These are phyloP conservation scores for Parascedosporium putredinis DNA, from an alignment of 2,329 filamentous ascomycete genomes.

Conservation along the genomic window DNA sequence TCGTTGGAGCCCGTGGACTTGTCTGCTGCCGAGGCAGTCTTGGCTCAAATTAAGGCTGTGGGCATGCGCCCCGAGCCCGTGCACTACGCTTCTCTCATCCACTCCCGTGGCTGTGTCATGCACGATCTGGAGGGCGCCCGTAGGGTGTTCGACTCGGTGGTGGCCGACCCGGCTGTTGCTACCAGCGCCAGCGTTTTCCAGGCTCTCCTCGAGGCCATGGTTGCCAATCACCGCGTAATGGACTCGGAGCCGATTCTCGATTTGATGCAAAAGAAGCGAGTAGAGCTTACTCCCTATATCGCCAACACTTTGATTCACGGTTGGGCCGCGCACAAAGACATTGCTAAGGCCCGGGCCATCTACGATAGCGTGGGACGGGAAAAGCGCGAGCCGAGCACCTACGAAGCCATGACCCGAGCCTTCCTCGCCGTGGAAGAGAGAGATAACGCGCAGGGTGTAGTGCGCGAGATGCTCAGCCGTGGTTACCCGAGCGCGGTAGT, in stretches of 20 bases:
- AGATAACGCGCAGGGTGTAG: slow-evolving; percentile 63
- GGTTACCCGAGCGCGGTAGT: slow-evolving; percentile 89
- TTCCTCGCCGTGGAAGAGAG: slow-evolving; percentile 78
- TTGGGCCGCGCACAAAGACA: slow-evolving; percentile 78
- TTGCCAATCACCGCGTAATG: slow-evolving; percentile 78
- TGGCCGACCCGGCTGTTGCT: slow-evolving; percentile 55
- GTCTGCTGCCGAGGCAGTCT: slow-evolving; percentile 71
- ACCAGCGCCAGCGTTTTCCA: slow-evolving; percentile 86
- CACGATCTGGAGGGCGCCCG: slow-evolving; percentile 83
- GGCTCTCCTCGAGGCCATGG: slow-evolving; percentile 92
- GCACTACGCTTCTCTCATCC: slow-evolving; percentile 90
- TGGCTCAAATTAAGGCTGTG: slow-evolving; percentile 64
- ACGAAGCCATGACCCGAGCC: slow-evolving; percentile 95
- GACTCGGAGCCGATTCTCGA: slow-evolving; percentile 64
- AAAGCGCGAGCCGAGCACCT: slow-evolving; percentile 91
- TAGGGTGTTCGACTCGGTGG: slow-evolving; percentile 70
- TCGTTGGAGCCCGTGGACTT: slow-evolving; percentile 88
- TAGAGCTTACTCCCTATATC: slow-evolving; percentile 93
- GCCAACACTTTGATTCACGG: slow-evolving; percentile 97
- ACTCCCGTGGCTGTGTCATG: slow-evolving; percentile 87
- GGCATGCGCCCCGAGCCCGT: slow-evolving; percentile 79
- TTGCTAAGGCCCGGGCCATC: slow-evolving; percentile 65
- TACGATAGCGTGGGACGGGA: slow-evolving; percentile 68
- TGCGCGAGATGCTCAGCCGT: slow-evolving; percentile 80
- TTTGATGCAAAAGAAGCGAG: slow-evolving; percentile 62